Evolutionary conservation across 495 filamentous ascomycete species (phyloP), one percentile per base, ranked within the genome.

Genomic region (Amorphotheca resinae): DNA sequence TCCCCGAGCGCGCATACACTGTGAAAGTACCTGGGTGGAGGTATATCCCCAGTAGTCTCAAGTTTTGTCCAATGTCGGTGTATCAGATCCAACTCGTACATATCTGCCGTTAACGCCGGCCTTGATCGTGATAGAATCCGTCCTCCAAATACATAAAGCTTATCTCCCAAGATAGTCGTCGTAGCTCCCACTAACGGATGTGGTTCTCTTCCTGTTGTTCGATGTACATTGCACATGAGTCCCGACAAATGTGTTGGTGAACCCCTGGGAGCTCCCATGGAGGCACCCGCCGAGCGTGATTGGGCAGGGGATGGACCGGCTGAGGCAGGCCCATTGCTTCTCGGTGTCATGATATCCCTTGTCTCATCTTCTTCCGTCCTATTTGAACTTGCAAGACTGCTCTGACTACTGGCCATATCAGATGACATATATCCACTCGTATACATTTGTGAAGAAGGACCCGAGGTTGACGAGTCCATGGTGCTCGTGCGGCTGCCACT

Each of bases 71-170:
- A 98, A 59, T 95, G 91, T 35, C 93, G 71, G 38, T 77, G 75
- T 39, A 95, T 80, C 35, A 98, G 69, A 61, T 96, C 89, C 45
- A 98, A 65, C 59, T 95, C 93, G 56, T 94, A 94, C 43, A 96
- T 65, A 55, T 94, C 83, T 18, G 84, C 77, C 2, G 87, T 95
- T 46, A 96, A 65, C 22, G 68, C 66, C 6, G 91, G 84, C 39
- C 79, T 75, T 45, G 77, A 83, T 48, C 84, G 68, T 11, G 89
- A 93, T 30, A 98, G 64, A 47, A 88, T 74, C 37, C 89, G 77
- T 14, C 91, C 91, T 11, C 91, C 91, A 61, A 96, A 96, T 4
- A 95, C 87, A 59, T 93, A 98, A 25, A 98, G 68, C 56, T 85
- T 94, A 58, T 98, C 91, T 8, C 87, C 87, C 17, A 98, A 55